Conservation (phyloP, 164 flowering plant species). For the Paratinospora sagittata region DNA sequence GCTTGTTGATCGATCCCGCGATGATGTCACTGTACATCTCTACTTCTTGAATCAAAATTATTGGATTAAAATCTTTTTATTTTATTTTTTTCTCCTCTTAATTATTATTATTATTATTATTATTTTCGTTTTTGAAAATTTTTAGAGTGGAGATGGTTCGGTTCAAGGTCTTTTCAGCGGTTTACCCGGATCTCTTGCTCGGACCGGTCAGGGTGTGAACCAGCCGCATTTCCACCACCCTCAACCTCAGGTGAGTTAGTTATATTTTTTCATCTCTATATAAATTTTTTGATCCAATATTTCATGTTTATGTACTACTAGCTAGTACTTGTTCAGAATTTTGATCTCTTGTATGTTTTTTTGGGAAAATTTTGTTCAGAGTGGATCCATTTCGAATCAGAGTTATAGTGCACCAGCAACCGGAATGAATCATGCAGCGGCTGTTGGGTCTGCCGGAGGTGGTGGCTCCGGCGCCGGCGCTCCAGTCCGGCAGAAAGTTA, state of each 20-base stretch:
- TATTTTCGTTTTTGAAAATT: not conserved
- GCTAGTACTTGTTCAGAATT: not conserved
- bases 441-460: constrained; percentile 35
- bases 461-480: constrained; percentile 40
- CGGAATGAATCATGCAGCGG: constrained; percentile 35
- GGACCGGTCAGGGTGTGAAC: constrained; percentile 30
- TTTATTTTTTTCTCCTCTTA: not conserved
- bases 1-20: constrained; percentile 21
- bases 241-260: constrained; percentile 49
- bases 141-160: constrained; percentile 44
- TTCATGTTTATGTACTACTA: no score
- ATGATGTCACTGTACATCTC: constrained; percentile 24
- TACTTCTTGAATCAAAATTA: no score
- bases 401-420: constrained; percentile 36
- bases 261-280: not conserved
- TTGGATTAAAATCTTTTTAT: no score
- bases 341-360: not conserved
- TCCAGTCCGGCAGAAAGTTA: constrained; percentile 54
- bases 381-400: constrained; percentile 36
- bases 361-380: no score
- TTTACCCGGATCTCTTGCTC: constrained; percentile 47
- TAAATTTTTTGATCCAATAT: not conserved
- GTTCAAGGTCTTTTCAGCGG: constrained; percentile 58
- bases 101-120: not conserved
- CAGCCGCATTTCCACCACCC: constrained; percentile 42